These are phyloP conservation scores for Apodospora peruviana DNA, from an alignment of 495 filamentous ascomycete species.

Conservation along the genomic window DNA sequence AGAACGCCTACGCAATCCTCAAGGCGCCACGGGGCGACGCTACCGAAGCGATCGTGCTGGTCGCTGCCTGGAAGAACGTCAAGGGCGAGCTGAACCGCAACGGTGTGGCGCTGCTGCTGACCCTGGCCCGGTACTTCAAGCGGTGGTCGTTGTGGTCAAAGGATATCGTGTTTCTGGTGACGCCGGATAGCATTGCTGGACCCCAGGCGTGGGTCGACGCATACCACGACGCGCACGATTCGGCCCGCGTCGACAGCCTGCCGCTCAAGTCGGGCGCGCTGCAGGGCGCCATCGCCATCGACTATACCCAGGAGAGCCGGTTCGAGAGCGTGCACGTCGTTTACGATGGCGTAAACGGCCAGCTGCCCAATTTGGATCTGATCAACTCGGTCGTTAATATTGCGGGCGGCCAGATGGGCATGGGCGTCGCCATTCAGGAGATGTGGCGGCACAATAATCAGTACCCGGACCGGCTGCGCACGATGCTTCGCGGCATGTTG, in stretches of 20 bases:
- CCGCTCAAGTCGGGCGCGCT: conserved; percentile 88
- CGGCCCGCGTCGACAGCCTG: conserved; percentile 62
- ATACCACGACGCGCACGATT: conserved; percentile 82
- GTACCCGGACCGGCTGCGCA: conserved; percentile 77
- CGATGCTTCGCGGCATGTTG: conserved; percentile 90
- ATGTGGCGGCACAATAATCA: conserved; percentile 79
- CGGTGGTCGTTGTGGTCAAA: conserved; percentile 98
- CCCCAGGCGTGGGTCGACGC: conserved; percentile 97
- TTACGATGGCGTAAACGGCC: conserved; percentile 95
- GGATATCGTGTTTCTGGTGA: conserved; percentile 90
- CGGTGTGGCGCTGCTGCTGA: conserved; percentile 78
- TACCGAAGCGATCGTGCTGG: conserved; percentile 93
- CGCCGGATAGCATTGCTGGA: conserved; percentile 81
- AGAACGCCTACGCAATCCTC: conserved; percentile 94
- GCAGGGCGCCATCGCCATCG: conserved; percentile 88
- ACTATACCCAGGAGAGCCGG: conserved; percentile 77
- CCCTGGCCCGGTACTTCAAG: conserved; percentile 90
- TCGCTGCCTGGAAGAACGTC: conserved; percentile 83
- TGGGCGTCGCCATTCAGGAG: conserved; percentile 73
- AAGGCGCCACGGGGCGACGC: conserved; percentile 93
- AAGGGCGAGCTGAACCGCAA: conserved; percentile 75
- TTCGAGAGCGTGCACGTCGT: conserved; percentile 86
- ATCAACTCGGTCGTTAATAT: conserved; percentile 91
- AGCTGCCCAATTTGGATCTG: conserved; percentile 90
- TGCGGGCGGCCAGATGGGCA: conserved; percentile 87